These are phyloP conservation scores for Glomus cerebriforme DNA, from an alignment of 192 early-diverging fungal genomes.

Conservation along the genomic window DNA sequence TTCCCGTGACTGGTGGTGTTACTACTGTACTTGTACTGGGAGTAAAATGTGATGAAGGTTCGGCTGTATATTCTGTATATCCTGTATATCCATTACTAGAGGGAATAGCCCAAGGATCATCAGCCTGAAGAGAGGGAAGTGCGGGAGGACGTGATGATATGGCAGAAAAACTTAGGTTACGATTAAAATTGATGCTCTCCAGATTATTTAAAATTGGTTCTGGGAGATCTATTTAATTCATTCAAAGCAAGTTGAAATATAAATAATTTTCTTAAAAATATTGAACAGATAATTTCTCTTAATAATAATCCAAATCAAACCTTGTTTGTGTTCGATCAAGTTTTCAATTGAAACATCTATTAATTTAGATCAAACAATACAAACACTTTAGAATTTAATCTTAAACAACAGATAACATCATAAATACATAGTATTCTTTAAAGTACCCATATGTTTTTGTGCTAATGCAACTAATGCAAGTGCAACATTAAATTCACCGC, in stretches of 20 bases:
- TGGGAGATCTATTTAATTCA: constrained; percentile 52
- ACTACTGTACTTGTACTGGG: not conserved
- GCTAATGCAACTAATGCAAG: constrained; percentile 71
- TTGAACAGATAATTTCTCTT: not conserved
- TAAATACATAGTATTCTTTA: not conserved
- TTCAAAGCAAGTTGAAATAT: not conserved
- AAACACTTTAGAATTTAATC: not conserved
- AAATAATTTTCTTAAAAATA: not conserved
- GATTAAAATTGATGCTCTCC: constrained; percentile 47
- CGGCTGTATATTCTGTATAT: not conserved
- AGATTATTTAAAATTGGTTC: constrained; percentile 60
- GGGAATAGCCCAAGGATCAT: constrained; percentile 60
- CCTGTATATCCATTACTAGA: constrained; percentile 33
- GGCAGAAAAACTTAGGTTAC: constrained; percentile 25
- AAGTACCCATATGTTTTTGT: constrained; percentile 75
- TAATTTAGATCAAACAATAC: not conserved
- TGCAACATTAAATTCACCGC: constrained; percentile 71
- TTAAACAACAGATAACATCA: not conserved
- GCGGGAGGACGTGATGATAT: constrained; percentile 37
- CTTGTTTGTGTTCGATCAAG: constrained; percentile 64
- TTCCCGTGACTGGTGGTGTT: not conserved
- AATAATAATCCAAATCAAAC: constrained; percentile 33
- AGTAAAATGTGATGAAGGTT: not conserved
- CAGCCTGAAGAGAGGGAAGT: constrained; percentile 38
- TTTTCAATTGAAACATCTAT: constrained; percentile 65